Base-by-base conservation (phyloP, 23 red algal species). In the Gracilariopsis chorda region DNA sequence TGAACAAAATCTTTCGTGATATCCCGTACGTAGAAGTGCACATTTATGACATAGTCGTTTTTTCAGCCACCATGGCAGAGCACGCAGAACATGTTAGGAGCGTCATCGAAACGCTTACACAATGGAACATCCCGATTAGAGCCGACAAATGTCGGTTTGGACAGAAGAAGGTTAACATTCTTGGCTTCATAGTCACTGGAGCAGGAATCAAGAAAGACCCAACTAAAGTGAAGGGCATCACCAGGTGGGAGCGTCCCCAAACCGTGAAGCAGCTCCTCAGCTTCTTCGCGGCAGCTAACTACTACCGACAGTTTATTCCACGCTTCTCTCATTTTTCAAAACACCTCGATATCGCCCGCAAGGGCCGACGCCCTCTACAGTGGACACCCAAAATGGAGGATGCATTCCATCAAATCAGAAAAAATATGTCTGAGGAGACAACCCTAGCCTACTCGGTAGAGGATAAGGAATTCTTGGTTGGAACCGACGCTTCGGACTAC, bases 391-490 rank as follows among this genome's bases (percentile, higher is more conserved):
- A 80, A 16, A 55, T n/a, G 17, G 19, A 4, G 3, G 48, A 34
- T 16, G 41, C 43, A 4, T 80, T 80, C n/a, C 4, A 80, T 11
- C 9, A 16, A n/a, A 4, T 55, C 48, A 55, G 20, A 33, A 23
- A 24, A 16, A 57, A 57, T 5, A 61, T 58, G 49, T 17, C 77
- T 16, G 21, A 81, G 27, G 28, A 59, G 7, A 23, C 41, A 19
- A 61, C 77, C 7, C 12, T 81, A 29, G 77, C 77, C 2, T 61
- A 81, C 77, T 33, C 77, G 1, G 32, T 16, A 28, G 77, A 81
- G 16, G 49, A 59, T 0, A 19, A 36, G 13, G 44, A 81, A 51
- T 61, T 37, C 8, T 13, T 81, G 5, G 51, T 57, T 3, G 77
- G 46, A 16, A 61, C 77, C 1, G 49, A 81, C 12, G 77, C 51